Percentiles rank a stretch among this genome's conserved stretches.
These are phyloP conservation scores for Coniella lustricola DNA, from an alignment of 2,329 filamentous ascomycete species.

Conservation along the genomic window DNA sequence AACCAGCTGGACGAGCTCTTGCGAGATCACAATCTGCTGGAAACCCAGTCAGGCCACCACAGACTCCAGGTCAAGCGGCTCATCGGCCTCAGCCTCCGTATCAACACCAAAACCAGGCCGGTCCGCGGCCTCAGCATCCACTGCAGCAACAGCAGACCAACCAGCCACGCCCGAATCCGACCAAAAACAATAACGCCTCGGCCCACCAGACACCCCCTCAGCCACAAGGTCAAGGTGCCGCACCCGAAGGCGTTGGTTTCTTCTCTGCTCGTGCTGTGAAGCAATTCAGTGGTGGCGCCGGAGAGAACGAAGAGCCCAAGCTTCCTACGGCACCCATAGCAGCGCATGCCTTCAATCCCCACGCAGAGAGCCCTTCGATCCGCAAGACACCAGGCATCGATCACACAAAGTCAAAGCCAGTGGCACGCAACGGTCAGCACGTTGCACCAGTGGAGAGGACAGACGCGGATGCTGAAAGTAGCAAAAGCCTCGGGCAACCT, in stretches of 20 bases:
- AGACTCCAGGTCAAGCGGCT: conserved; percentile 23
- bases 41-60: conserved; percentile 26
- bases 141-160: conserved; percentile 17
- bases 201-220: conserved; percentile 20
- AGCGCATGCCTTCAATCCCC: conserved; percentile 61
- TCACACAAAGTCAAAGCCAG: conserved; percentile 67
- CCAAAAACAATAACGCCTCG: conserved; percentile 15
- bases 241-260: conserved; percentile 49
- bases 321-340: conserved; percentile 35
- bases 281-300: conserved; percentile 41
- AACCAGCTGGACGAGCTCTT: conserved; percentile 30
- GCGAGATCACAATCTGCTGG: conserved; percentile 24
- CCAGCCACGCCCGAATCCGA: conserved; percentile 19
- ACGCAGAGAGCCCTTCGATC: conserved; percentile 74
- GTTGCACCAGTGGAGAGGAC: conserved; percentile 33
- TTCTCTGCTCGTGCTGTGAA: conserved; percentile 63
- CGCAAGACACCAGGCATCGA: conserved; percentile 84
- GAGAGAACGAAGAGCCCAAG: conserved; percentile 33
- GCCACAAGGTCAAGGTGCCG: conserved; percentile 15
- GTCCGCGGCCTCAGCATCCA: conserved; percentile 15
- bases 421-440: conserved; percentile 52
- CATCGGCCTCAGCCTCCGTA: conserved; percentile 14
- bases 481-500: neutral
- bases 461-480: conserved; percentile 1
- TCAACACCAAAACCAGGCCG: conserved; percentile 12